phyloP scores from a whole-genome alignment of 352 stramenopile species.

The Phytophthora brassicae region DNA sequence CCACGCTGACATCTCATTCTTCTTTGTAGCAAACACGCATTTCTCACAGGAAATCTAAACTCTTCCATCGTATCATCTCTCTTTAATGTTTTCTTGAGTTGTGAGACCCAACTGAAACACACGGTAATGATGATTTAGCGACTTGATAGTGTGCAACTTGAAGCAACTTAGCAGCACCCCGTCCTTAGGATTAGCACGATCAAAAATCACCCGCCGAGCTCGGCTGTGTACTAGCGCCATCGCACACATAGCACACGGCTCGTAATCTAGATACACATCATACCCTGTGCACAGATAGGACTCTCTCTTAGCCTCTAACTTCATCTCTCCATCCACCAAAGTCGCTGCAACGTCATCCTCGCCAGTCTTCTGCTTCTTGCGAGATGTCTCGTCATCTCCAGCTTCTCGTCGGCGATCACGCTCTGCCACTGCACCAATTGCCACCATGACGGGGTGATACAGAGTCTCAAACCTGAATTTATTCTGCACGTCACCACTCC shows the following conservation, averaged over 20 bases:
- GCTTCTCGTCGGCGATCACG: constrained; percentile 51
- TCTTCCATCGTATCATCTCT: constrained; percentile 6
- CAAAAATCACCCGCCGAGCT: constrained; percentile 77
- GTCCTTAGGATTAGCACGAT: constrained; percentile 45
- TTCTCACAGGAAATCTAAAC: constrained; percentile 24
- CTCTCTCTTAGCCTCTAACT: constrained; percentile 24
- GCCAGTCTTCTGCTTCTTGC: constrained; percentile 41
- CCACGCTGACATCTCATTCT: background rate
- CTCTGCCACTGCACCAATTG: constrained; percentile 62
- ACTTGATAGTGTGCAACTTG: constrained; percentile 81
- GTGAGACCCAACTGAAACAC: constrained; percentile 58
- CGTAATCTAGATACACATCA: constrained; percentile 82
- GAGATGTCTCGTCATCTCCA: constrained; percentile 11
- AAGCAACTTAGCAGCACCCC: constrained; percentile 67
- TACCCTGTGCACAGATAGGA: constrained; percentile 91
- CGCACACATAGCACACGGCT: constrained; percentile 89
- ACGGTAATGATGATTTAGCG: constrained; percentile 88
- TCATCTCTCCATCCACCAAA: background rate
- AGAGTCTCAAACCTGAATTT: constrained; percentile 51
- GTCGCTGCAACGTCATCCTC: constrained; percentile 5
- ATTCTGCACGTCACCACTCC: constrained; percentile 1
- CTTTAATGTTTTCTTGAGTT: constrained; percentile 3
- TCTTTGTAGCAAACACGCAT: constrained; percentile 14
- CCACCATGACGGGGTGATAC: constrained; percentile 74
- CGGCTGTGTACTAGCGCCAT: constrained; percentile 91